phyloP scores from a whole-genome alignment of 805 yeast species.

The Saccharomycopsis microspora region DNA sequence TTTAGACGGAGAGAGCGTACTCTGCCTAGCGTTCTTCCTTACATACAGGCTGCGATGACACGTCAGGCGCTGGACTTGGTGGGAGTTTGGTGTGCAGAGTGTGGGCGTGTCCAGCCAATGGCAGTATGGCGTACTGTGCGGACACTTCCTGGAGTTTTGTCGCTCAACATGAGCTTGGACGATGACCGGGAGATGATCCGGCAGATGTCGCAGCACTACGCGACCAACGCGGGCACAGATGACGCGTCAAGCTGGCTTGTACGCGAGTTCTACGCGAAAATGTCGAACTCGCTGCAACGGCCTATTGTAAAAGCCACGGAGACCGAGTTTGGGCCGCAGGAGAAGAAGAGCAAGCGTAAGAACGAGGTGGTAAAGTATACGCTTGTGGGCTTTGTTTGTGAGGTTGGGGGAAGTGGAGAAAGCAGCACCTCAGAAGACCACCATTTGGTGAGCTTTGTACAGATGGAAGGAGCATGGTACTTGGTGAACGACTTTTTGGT shows the following conservation, averaged over 20 bases:
- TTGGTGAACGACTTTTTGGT: conserved; percentile 89
- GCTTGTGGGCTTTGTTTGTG: conserved; percentile 59
- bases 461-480: conserved; percentile 47
- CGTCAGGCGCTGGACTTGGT: conserved; percentile 30
- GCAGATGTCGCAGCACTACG: conserved; percentile 5
- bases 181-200: conserved; percentile 40
- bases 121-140: conserved; percentile 41
- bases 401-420: conserved; percentile 34
- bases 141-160: conserved; percentile 53
- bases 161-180: conserved; percentile 47
- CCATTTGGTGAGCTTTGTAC: conserved; percentile 50
- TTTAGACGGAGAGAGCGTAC: neutral
- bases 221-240: too few species aligned
- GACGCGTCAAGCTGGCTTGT: conserved; percentile 38
- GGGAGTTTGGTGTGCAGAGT: conserved; percentile 41
- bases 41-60: conserved; percentile 51
- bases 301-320: conserved; percentile 23
- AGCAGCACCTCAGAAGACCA: conserved; percentile 38
- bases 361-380: conserved; percentile 38
- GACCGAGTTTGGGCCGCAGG: neutral
- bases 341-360: conserved; percentile 2
- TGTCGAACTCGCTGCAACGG: conserved; percentile 24
- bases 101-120: conserved; percentile 39
- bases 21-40: conserved; percentile 33
- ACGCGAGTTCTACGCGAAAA: conserved; percentile 43